These are phyloP conservation scores for Anthracocystis setariae DNA, from an alignment of 1,284 basidiomycete genomes.

Conservation along the genomic window DNA sequence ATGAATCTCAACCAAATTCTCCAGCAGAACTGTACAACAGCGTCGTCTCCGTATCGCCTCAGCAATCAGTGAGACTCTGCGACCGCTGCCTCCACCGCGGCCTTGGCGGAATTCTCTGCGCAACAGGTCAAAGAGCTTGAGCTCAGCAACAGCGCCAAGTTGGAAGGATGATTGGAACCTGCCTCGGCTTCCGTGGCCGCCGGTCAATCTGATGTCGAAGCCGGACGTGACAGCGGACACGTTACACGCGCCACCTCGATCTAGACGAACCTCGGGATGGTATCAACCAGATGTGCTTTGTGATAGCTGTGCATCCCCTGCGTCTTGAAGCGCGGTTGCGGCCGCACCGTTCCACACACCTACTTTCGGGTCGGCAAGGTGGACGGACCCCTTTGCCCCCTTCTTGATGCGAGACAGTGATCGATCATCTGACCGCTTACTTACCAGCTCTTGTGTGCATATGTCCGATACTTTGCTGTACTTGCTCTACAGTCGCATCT, in stretches of 20 bases:
- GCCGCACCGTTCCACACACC: slow-evolving; percentile 30
- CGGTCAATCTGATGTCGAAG: background rate
- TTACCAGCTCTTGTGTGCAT: too few relatives aligned
- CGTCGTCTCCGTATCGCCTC: slow-evolving; percentile 22
- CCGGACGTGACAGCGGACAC: slow-evolving; percentile 4
- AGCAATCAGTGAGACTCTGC: slow-evolving; percentile 22
- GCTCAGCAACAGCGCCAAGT: background rate
- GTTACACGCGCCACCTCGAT: slow-evolving; percentile 20
- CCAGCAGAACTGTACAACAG: slow-evolving; percentile 13
- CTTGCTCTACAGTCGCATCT: too few relatives aligned
- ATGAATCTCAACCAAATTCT: slow-evolving; percentile 32
- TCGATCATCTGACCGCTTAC: too few relatives aligned
- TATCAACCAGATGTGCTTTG: slow-evolving; percentile 1
- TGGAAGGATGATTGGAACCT: background rate
- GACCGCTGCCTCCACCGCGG: slow-evolving; percentile 26
- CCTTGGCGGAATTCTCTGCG: slow-evolving; percentile 27
- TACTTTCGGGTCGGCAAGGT: slow-evolving; percentile 18
- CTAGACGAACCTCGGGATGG: slow-evolving; percentile 9
- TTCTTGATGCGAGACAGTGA: background rate
- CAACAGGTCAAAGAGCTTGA: slow-evolving; percentile 27
- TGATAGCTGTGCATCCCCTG: slow-evolving; percentile 24
- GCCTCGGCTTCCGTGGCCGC: slow-evolving; percentile 19
- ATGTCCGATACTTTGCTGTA: too few relatives aligned
- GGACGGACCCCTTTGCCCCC: slow-evolving; percentile 17
- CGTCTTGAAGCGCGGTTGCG: slow-evolving; percentile 4